These are phyloP conservation scores for Mortierella sp. DNA, from an alignment of 371 early-diverging fungal species.

Conservation along the genomic window DNA sequence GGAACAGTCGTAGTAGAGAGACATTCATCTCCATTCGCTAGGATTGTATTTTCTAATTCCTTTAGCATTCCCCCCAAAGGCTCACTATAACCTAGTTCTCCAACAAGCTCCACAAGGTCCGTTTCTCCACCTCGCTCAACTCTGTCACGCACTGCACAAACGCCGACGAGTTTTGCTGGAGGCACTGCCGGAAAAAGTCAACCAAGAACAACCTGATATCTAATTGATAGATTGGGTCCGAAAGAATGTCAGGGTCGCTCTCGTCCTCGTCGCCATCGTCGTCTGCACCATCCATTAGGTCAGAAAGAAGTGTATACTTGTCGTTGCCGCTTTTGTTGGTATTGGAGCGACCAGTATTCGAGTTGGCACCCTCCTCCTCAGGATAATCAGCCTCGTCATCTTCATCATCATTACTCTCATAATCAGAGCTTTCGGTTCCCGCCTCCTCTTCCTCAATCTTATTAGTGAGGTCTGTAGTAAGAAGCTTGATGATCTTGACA, in stretches of 20 bases:
- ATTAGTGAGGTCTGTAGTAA: slow-evolving; percentile 74
- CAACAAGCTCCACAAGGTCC: neutral
- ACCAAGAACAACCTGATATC: slow-evolving; percentile 69
- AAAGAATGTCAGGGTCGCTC: slow-evolving; percentile 72
- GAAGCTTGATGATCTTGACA: slow-evolving; percentile 81
- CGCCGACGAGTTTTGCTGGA: slow-evolving; percentile 59
- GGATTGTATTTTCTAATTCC: too few species aligned
- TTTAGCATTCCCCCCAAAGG: too few species aligned
- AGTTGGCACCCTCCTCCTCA: slow-evolving; percentile 3
- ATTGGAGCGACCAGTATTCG: too few species aligned
- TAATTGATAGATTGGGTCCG: slow-evolving; percentile 74
- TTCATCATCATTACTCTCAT: slow-evolving; percentile 56
- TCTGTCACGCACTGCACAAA: slow-evolving; percentile 42
- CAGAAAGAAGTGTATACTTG: neutral
- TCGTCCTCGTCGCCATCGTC: slow-evolving; percentile 66
- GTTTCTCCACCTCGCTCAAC: neutral
- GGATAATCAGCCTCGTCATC: slow-evolving; percentile 51
- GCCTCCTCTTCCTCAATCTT: slow-evolving; percentile 10
- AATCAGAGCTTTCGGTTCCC: neutral
- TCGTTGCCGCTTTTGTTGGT: neutral
- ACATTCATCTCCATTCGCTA: too few species aligned
- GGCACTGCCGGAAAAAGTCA: slow-evolving; percentile 71
- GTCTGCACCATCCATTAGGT: slow-evolving; percentile 30
- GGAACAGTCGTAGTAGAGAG: too few species aligned
- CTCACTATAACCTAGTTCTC: neutral